Evolutionary conservation across 306 rosid genomes (phyloP), one percentile per base, ranked within the genome.

Genomic region (Pyrus bretschneideri): DNA sequence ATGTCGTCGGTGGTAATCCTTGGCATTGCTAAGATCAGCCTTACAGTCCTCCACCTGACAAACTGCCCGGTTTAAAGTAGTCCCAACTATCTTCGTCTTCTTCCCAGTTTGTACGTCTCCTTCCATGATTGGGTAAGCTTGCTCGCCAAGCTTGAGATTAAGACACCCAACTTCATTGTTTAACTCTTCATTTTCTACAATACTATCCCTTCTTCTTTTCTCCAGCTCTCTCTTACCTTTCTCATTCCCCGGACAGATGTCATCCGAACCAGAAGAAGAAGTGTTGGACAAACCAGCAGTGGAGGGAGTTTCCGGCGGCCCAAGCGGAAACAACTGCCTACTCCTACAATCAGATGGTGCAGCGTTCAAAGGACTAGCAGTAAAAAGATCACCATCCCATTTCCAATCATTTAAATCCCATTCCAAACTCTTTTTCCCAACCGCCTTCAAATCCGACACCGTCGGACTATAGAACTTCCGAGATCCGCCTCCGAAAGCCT

Each of bases 11-110:
- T 95, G 97, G 83, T 95, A 95, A 83, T 95, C 99, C 79, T 90
- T 95, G 40, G 96, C 99, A 4, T 19, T 72, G 81, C 87, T 87
- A 29, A 95, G 96, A 89, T 95, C 97, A 67, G 90, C 91, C 33
- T 88, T 86, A 23, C 99, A 95, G 63, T 92, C 93, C 77, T 90
- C 97, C 71, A 92, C 99, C 86, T 95, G 99, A 85, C 99, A 95
- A 75, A 87, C 86, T 0, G 93, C 84, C 17, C 93, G 87, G 81
- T 79, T 89, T 0, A 91, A 88, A 70, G 84, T 76, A 71, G 81
- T 83, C 30, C 91, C 97, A 19, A 81, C 85, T 2, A 89, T 81
- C 85, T 85, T 92, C 40, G 90, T 79, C 84, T 95, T 92, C 90
- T 94, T 90, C 57, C 91, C 96, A 78, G 72, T 84, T 76, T 86